These are phyloP conservation scores for Neonectria magnoliae DNA, from an alignment of 2,329 filamentous ascomycete genomes.

Conservation along the genomic window DNA sequence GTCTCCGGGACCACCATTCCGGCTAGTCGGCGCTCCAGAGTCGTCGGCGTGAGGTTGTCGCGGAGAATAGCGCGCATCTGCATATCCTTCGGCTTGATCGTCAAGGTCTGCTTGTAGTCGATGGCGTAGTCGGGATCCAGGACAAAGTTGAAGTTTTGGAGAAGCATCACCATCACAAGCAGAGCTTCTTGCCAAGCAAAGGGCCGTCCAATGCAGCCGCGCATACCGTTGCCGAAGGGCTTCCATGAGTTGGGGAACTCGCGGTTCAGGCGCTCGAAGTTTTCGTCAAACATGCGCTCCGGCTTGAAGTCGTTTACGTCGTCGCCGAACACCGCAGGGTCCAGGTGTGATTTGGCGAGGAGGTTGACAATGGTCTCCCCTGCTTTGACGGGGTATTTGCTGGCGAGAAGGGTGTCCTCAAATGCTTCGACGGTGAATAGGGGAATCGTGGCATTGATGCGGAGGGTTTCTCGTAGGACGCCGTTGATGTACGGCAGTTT, in stretches of 20 bases:
- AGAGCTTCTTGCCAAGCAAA: conserved; percentile 80
- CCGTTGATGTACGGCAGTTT: conserved; percentile 73
- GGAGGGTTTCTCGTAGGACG: conserved; percentile 70
- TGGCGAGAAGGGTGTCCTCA: conserved; percentile 63
- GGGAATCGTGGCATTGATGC: conserved; percentile 69
- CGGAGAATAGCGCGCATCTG: conserved; percentile 67
- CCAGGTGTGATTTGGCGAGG: conserved; percentile 65
- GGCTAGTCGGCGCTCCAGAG: conserved; percentile 56
- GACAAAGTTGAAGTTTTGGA: conserved; percentile 77
- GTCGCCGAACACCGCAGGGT: conserved; percentile 70
- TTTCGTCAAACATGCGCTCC: conserved; percentile 76
- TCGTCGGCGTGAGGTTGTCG: conserved; percentile 54
- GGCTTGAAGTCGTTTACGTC: conserved; percentile 73
- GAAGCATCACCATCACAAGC: conserved; percentile 67
- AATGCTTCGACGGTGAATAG: conserved; percentile 63
- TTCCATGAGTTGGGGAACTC: conserved; percentile 73
- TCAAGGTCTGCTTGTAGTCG: conserved; percentile 63
- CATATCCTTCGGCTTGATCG: conserved; percentile 71
- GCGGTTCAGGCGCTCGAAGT: conserved; percentile 69
- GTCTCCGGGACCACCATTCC: conserved; percentile 40
- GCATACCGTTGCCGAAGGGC: conserved; percentile 76
- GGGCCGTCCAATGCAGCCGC: conserved; percentile 75
- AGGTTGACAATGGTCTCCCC: conserved; percentile 60
- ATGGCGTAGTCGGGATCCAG: conserved; percentile 69
- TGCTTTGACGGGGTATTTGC: conserved; percentile 67